A percentile compares a stretch with the other conserved stretches of the same genome.
Conservation (phyloP, 2,329 filamentous ascomycete species). For the Microcyclosporella mali region DNA sequence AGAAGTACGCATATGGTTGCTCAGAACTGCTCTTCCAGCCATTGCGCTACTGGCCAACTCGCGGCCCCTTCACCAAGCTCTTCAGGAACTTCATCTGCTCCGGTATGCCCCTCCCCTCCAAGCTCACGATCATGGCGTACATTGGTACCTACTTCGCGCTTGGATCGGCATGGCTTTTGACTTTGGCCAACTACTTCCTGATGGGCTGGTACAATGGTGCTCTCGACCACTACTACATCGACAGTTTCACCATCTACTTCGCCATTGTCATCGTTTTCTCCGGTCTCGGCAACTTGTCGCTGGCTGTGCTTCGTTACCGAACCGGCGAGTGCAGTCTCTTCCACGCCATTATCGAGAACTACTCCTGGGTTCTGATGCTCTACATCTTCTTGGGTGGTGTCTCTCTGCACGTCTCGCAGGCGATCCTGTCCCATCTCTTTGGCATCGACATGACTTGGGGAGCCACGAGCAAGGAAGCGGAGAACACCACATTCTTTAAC, state of each 20-base stretch:
- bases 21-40: slow-evolving; percentile 78
- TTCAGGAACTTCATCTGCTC: slow-evolving; percentile 69
- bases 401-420: slow-evolving; percentile 36
- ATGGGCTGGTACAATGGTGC: slow-evolving; percentile 71
- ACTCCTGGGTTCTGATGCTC: slow-evolving; percentile 60
- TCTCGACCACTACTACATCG: slow-evolving; percentile 73
- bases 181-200: slow-evolving; percentile 66
- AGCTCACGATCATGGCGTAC: slow-evolving; percentile 69
- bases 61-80: slow-evolving; percentile 71
- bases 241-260: slow-evolving; percentile 75
- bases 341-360: slow-evolving; percentile 44
- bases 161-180: slow-evolving; percentile 68
- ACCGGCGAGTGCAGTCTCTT: slow-evolving; percentile 58
- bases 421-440: slow-evolving; percentile 36
- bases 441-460: slow-evolving; percentile 44
- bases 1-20: slow-evolving; percentile 81
- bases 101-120: slow-evolving; percentile 67
- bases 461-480: slow-evolving; percentile 54
- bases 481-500: slow-evolving; percentile 51
- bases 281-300: slow-evolving; percentile 64
- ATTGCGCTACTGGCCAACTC: slow-evolving; percentile 63
- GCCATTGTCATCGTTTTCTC: slow-evolving; percentile 74
- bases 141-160: slow-evolving; percentile 78
- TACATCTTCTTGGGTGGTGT: slow-evolving; percentile 38
- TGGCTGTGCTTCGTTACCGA: slow-evolving; percentile 68